phyloP scores from a whole-genome alignment of 179 eudicot species.

The Camellia oleifera region DNA sequence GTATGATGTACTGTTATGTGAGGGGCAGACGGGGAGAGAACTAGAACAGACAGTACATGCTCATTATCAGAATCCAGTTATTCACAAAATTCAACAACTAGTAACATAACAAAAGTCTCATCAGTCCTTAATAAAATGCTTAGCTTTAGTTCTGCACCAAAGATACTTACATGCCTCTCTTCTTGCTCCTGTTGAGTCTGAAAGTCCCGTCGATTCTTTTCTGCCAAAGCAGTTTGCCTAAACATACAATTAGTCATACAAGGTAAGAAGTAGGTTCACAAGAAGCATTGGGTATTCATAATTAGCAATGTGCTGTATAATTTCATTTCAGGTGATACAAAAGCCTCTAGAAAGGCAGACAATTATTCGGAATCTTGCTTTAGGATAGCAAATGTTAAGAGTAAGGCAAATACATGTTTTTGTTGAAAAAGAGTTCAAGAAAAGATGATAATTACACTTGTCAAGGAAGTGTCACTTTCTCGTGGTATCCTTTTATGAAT shows the following conservation, averaged over 20 bases:
- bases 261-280: slow-evolving; percentile 1
- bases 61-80: neutral
- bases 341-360: neutral
- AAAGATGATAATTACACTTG: neutral
- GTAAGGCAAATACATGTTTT: neutral
- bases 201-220: slow-evolving; percentile 76
- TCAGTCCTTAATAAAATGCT: neutral
- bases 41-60: neutral
- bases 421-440: neutral
- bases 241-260: neutral
- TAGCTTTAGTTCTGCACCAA: neutral
- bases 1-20: too few species aligned
- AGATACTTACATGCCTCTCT: slow-evolving; percentile 70
- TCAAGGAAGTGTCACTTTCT: neutral
- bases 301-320: too few species aligned
- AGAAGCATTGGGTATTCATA: neutral
- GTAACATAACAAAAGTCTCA: neutral
- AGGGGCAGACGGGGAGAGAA: neutral
- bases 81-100: neutral
- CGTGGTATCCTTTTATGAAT: neutral
- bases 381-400: neutral
- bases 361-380: neutral
- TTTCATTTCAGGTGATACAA: too few species aligned
- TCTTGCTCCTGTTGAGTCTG: slow-evolving; percentile 79
- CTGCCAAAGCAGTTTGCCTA: slow-evolving; percentile 76